Base-by-base conservation (phyloP, 2,329 filamentous ascomycete genomes). In the Lecanoromycetidae sp. region DNA sequence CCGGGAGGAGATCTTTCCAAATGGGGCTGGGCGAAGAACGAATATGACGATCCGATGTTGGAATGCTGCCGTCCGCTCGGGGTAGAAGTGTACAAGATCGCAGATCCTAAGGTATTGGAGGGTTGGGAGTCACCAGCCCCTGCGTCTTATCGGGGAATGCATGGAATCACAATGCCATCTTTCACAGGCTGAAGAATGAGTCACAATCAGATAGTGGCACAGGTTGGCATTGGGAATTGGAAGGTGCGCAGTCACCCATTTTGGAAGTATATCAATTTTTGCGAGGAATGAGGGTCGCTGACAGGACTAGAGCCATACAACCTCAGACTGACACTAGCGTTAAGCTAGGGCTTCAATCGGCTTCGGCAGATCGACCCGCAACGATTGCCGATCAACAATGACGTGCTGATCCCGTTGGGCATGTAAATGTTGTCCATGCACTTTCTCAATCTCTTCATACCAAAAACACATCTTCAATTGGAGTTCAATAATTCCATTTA, bases 1-100 rank as follows among this genome's bases (percentile, higher is more conserved):
- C 85, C 85, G 0, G 85, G 85, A 1, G 86, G 86, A 0, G 86
- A 91, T 60, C 65, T 91, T 39, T 87, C 82, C 1, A 70, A 77
- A n/a, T 90, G 84, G 84, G 84, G 83, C 0, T 91, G 86, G 71
- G 76, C 72, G 35, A 71, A 69, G 50, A 69, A 65, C 5, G 66
- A 60, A 32, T 80, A 76, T 62, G 76, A 77, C 53, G 74, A 79
- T 57, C 79, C 79, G 44, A 86, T 85, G 75, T 62, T 74, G 55
- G 76, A 76, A 49, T 82, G 78, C 52, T 87, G 82, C 63, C 74
- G 84, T 6, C 83, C 84, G 1, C 71, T 91, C 5, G 79, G 78
- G 39, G 81, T 90, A 0, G 77, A 87, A 55, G 79, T 91, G 0
- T 88, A 78, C 60, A 69, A 71, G 49, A 62, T 90, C 12, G 63